Evolutionary conservation across 371 early-diverging fungal genomes (phyloP), one percentile per base, ranked within the genome.

Genomic region (Thermomucor indicae-seudaticae): DNA sequence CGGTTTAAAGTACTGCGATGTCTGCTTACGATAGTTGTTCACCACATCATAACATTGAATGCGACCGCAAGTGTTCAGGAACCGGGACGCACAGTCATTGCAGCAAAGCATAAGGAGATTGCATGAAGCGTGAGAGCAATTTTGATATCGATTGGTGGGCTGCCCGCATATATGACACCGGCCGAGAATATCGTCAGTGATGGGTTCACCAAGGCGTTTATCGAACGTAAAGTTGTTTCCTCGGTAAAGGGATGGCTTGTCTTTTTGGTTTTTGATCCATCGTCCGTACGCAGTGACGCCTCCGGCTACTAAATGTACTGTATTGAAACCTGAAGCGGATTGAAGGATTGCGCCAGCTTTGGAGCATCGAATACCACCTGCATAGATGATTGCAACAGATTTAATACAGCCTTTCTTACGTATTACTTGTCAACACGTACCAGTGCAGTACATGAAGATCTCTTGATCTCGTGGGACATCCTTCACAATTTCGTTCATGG

Each of bases 211-310:
- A 24, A 87, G 54, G 1, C 90, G 84, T 48, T 82, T 84, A 62
- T 91, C 91, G 60, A 91, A 91, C 0, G 91, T 91, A 50, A 91
- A 91, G 60, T 91, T 91, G 30, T 86, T 86, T 41, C 91, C 91
- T n/a, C 60, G 66, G 60, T 81, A 91, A 14, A 89, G 62, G 0
- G 90, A 90, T 20, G 51, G 6, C 6, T 19, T 28, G 6, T 67
- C 49, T 2, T 62, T 19, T 39, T 75, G 69, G 7, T 72, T 69
- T 19, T 70, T 72, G 14, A 88, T 64, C 59, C 79, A 85, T 20
- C 78, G 67, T 3, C 91, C 91, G 52, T 91, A 91, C 0, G 90
- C 83, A 6, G 89, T 86, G 8, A 91, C 78, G 22, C 91, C 91
- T 24, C 91, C 91, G 24, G 75, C 81, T 0, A 79, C 80, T 38